Conservation (phyloP, 2,329 filamentous ascomycete species). For the Cladosporium sp. region DNA sequence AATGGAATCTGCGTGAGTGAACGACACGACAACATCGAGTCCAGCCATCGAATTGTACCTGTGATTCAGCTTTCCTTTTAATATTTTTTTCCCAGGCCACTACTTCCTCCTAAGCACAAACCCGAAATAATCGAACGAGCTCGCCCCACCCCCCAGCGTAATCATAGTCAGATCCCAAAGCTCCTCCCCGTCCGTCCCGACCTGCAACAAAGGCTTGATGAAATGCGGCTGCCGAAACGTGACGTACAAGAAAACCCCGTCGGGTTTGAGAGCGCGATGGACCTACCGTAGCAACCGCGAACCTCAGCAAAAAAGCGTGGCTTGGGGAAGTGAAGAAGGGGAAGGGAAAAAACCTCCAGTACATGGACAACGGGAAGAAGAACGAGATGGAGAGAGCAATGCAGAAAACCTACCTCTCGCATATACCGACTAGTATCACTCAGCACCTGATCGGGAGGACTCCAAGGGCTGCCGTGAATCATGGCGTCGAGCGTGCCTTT, state of each 20-base stretch:
- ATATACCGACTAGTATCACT: conserved; percentile 24
- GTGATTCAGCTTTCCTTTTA: too few relatives aligned
- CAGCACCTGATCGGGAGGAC: conserved; percentile 27
- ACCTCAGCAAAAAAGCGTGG: not conserved
- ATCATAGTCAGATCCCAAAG: conserved; percentile 45
- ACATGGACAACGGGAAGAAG: not conserved
- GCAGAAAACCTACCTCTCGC: conserved; percentile 18
- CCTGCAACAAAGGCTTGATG: conserved; percentile 44
- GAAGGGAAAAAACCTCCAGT: too few relatives aligned
- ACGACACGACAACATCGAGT: too few relatives aligned
- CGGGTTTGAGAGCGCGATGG: conserved; percentile 26
- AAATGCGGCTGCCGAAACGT: conserved; percentile 54
- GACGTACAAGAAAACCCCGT: conserved; percentile 29
- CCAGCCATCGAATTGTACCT: too few relatives aligned
- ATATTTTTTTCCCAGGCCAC: too few relatives aligned
- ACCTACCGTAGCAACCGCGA: conserved; percentile 15
- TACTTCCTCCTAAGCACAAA: conserved; percentile 37
- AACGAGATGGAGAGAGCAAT: not conserved
- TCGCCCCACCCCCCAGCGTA: conserved; percentile 33
- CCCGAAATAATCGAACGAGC: conserved; percentile 48
- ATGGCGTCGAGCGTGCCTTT: conserved; percentile 33
- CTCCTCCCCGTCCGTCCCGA: conserved; percentile 28
- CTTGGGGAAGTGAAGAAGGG: conserved; percentile 5
- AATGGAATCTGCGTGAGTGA: too few relatives aligned
- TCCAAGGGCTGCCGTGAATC: conserved; percentile 30